phyloP scores from a whole-genome alignment of 2,329 filamentous ascomycete genomes.

The Penicillium digitatum region DNA sequence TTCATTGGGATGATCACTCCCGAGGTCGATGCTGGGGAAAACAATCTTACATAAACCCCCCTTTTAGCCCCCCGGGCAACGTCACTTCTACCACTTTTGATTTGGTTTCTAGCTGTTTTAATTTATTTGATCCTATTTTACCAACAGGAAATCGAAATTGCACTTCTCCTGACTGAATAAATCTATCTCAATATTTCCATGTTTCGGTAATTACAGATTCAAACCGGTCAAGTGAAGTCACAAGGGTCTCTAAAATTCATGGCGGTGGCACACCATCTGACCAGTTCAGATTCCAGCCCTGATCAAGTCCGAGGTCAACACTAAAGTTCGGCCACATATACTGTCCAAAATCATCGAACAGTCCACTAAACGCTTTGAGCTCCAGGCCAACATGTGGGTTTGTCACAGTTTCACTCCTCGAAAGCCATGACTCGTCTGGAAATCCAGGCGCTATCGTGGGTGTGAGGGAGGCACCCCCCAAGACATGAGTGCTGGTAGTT shows the following conservation, averaged over 20 bases:
- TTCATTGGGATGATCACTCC: conserved; percentile 11
- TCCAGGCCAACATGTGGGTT: conserved; percentile 23
- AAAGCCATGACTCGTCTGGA: conserved; percentile 19
- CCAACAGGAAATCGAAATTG: not conserved
- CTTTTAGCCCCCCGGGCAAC: not conserved
- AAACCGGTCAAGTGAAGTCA: not conserved
- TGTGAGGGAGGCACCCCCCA: not conserved
- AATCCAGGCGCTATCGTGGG: conserved; percentile 5
- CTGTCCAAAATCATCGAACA: conserved; percentile 25
- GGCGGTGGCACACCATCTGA: conserved; percentile 20
- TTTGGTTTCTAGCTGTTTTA: not conserved
- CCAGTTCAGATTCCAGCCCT: conserved; percentile 42
- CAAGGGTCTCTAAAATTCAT: not conserved
- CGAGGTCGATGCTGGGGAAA: conserved; percentile 22
- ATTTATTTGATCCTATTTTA: not conserved
- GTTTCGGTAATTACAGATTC: not conserved
- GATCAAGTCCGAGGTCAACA: conserved; percentile 36
- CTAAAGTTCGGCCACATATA: conserved; percentile 26
- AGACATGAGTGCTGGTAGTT: not conserved
- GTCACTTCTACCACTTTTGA: not conserved
- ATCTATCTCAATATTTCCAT: not conserved
- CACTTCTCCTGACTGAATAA: not conserved
- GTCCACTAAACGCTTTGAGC: conserved; percentile 20
- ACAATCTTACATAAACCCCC: conserved; percentile 22
- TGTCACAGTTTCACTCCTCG: conserved; percentile 18